Evolutionary conservation across 1,284 basidiomycete species (phyloP), one percentile per base, ranked within the genome.

Genomic region (Irpex rosettiformis): DNA sequence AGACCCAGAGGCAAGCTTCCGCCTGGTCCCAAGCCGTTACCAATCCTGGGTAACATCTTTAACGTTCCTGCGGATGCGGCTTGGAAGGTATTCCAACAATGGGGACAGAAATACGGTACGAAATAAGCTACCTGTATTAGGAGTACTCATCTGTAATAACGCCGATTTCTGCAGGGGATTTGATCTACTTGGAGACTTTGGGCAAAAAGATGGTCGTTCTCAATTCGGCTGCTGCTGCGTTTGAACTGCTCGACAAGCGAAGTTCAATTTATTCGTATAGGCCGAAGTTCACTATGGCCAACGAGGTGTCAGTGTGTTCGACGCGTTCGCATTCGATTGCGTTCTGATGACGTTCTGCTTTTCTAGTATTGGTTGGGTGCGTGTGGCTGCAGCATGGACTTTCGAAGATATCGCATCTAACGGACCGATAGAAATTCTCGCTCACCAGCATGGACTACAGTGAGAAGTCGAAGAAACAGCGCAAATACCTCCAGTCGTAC

Each of bases 21-120:
- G 3, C 67, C 67, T 25, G 67, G 67, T 11, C 67, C 67, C 2
- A 61, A 53, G 27, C 66, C 67, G 10, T 49, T 67, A 10, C 67
- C 67, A 2, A 33, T 69, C 30, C 7, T 69, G 10, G 67, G 67
- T n/a, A 69, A 69, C 53, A 51, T 59, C 1, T 43, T 61, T 18
- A 62, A 68, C 47, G 61, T 69, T 11, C 67, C 67, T 1, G 57
- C 54, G 27, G 53, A 49, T 21, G 55, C 59, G 37, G 61, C 58
- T 13, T 67, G 67, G 63, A 42, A 64, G 28, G 59, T 61, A 5
- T 68, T 65, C 49, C 47, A 24, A 33, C 45, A 58, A 29, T 68
- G 57, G 57, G 56, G 64, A 10, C 54, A 63, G 52, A 52, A 62
- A 24, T 61, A 60, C 45, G 55, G 65, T 65, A 52, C 33, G 58